These are phyloP conservation scores for Salix purpurea DNA, from an alignment of 345 rosid species.

Conservation along the genomic window DNA sequence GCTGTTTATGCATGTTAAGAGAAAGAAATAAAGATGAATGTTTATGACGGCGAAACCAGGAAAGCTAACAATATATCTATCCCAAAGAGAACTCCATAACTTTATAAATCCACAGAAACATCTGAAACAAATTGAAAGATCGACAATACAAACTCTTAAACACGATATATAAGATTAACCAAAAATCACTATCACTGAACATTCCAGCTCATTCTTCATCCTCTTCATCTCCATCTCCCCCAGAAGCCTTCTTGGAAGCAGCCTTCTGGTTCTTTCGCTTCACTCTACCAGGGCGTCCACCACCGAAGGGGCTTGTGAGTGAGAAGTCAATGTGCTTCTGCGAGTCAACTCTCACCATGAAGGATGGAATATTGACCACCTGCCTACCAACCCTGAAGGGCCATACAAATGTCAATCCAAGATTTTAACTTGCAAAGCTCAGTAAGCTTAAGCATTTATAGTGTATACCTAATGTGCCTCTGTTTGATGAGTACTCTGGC, in stretches of 20 bases:
- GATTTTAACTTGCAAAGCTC: not conserved
- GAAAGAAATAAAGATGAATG: too few relatives aligned
- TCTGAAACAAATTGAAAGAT: not conserved
- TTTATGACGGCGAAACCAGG: not conserved
- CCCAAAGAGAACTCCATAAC: not conserved
- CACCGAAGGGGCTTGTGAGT: conserved; percentile 63
- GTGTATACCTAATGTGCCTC: conserved; percentile 53
- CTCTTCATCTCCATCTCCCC: conserved; percentile 16
- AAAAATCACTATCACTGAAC: not conserved
- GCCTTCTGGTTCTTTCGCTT: conserved; percentile 18
- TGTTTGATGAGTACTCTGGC: conserved; percentile 66
- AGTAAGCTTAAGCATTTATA: too few relatives aligned
- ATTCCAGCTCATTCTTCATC: conserved; percentile 1
- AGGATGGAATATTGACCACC: conserved; percentile 64
- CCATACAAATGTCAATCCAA: not conserved
- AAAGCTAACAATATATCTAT: not conserved
- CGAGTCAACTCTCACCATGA: conserved; percentile 67
- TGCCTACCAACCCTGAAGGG: conserved; percentile 63
- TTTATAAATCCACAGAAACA: not conserved
- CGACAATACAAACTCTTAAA: not conserved
- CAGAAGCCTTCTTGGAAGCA: conserved; percentile 11
- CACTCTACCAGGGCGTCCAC: conserved; percentile 38
- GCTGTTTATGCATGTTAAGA: too few relatives aligned
- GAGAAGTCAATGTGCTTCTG: conserved; percentile 74
- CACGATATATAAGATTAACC: not conserved